Conservation (phyloP, 1,284 basidiomycete genomes). For the Tilletia setariae region DNA sequence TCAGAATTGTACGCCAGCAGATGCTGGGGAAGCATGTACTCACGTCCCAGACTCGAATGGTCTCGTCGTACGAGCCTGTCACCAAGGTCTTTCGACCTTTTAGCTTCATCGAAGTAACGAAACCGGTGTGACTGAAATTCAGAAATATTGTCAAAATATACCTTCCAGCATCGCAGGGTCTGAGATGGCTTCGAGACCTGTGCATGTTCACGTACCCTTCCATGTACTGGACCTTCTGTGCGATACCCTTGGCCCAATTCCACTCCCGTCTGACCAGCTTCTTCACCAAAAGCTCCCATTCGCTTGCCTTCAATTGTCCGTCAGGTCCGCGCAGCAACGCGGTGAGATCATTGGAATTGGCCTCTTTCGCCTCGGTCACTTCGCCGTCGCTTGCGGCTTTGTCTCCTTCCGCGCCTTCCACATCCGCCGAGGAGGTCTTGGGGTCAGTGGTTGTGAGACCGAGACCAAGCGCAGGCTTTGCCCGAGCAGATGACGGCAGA, state of each 20-base stretch:
- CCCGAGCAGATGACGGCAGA: not conserved
- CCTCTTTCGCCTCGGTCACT: not conserved
- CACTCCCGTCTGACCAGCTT: slow-evolving; percentile 79
- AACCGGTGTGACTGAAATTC: slow-evolving; percentile 66
- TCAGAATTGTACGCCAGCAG: not conserved
- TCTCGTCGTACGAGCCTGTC: slow-evolving; percentile 81
- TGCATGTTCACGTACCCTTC: slow-evolving; percentile 60
- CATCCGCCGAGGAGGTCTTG: not conserved
- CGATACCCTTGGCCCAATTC: slow-evolving; percentile 68
- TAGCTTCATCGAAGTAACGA: slow-evolving; percentile 77
- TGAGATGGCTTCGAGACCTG: too few species aligned
- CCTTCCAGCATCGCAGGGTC: too few species aligned
- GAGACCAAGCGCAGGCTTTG: not conserved
- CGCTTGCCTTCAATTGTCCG: slow-evolving; percentile 19
- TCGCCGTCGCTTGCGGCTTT: not conserved
- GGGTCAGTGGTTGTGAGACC: not conserved
- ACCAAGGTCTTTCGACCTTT: slow-evolving; percentile 66
- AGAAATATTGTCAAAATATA: not conserved
- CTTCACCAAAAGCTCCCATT: slow-evolving; percentile 68
- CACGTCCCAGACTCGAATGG: slow-evolving; percentile 44
- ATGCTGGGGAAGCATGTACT: not conserved
- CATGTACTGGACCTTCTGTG: slow-evolving; percentile 73
- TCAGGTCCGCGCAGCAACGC: slow-evolving; percentile 22
- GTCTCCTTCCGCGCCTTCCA: not conserved
- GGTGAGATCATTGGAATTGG: slow-evolving; percentile 16